A percentile compares a stretch with the other conserved stretches of the same genome.
These are phyloP conservation scores for Tagetes erecta DNA, from an alignment of 129 eudicot species.

Conservation along the genomic window DNA sequence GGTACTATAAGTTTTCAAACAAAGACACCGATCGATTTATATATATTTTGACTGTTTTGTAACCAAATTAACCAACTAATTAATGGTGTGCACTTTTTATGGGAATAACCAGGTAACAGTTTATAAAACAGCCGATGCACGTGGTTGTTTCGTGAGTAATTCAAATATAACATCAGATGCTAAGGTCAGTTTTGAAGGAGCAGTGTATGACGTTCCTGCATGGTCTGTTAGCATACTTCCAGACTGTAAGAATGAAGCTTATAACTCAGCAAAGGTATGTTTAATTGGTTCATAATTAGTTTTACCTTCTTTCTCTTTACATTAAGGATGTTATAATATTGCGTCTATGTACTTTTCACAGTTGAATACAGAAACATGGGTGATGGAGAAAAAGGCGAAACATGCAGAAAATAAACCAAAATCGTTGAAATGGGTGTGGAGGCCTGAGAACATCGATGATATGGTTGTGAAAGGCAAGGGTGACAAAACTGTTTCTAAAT, in stretches of 20 bases:
- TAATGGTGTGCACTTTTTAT: too few relatives aligned
- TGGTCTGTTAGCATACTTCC: slow-evolving; percentile 77
- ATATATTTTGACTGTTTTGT: too few relatives aligned
- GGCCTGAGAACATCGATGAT: slow-evolving; percentile 38
- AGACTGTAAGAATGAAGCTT: slow-evolving; percentile 56
- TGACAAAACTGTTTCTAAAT: slow-evolving; percentile 15
- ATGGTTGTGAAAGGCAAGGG: slow-evolving; percentile 43
- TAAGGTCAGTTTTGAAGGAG: slow-evolving; percentile 33
- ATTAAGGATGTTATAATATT: too few relatives aligned
- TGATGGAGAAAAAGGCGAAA: slow-evolving; percentile 44
- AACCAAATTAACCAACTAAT: too few relatives aligned
- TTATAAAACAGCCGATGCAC: slow-evolving; percentile 20
- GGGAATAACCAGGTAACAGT: slow-evolving; percentile 36
- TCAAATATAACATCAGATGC: slow-evolving; percentile 50
- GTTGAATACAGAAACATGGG: slow-evolving; percentile 64
- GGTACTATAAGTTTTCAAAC: slow-evolving; percentile 24
- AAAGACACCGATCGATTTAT: too few relatives aligned
- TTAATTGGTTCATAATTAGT: too few relatives aligned
- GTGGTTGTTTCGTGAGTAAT: slow-evolving; percentile 59
- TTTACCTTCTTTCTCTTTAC: too few relatives aligned
- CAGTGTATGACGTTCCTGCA: slow-evolving; percentile 44
- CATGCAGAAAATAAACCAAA: slow-evolving; percentile 18
- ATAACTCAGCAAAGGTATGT: slow-evolving; percentile 75
- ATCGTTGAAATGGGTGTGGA: slow-evolving; percentile 59
- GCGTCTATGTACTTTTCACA: not conserved